Evolutionary conservation across 345 rosid genomes (phyloP).

Genomic region (Toxicodendron radicans): DNA sequence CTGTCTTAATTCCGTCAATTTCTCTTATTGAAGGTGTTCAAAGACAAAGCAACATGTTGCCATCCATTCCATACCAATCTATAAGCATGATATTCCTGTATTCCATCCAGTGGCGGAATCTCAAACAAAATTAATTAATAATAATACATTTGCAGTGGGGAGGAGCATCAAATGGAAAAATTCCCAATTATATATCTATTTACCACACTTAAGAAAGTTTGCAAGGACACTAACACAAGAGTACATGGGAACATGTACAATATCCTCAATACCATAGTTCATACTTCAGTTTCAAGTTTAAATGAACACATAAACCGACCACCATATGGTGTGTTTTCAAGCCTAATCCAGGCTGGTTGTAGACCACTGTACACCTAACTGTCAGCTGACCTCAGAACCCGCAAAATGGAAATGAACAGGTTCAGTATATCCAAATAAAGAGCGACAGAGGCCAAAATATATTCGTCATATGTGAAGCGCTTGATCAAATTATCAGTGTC

Average conservation of each 20-base stretch:
- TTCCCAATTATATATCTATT: background rate
- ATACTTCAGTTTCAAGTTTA: background rate
- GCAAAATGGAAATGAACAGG: constrained; percentile 82
- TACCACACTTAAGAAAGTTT: constrained; percentile 11
- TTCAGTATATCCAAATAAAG: constrained; percentile 92
- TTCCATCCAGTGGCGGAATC: background rate
- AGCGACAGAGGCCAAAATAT: constrained; percentile 83
- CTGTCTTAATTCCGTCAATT: background rate
- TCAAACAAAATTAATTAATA: background rate
- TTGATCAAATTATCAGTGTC: constrained; percentile 93
- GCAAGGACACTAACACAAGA: background rate
- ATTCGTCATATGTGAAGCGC: constrained; percentile 88
- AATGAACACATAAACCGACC: background rate
- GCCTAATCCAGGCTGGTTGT: background rate
- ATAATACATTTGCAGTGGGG: background rate
- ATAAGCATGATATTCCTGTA: background rate
- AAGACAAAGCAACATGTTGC: background rate
- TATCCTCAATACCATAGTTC: constrained; percentile 17
- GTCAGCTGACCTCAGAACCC: constrained; percentile 66
- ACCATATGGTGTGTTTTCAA: background rate
- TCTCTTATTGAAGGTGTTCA: background rate
- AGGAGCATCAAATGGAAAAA: background rate
- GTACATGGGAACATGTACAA: background rate
- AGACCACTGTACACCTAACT: constrained; percentile 35
- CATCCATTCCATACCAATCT: background rate